Conservation (phyloP, 139 green algal species). For the Pseudopediastrum boryanum region DNA sequence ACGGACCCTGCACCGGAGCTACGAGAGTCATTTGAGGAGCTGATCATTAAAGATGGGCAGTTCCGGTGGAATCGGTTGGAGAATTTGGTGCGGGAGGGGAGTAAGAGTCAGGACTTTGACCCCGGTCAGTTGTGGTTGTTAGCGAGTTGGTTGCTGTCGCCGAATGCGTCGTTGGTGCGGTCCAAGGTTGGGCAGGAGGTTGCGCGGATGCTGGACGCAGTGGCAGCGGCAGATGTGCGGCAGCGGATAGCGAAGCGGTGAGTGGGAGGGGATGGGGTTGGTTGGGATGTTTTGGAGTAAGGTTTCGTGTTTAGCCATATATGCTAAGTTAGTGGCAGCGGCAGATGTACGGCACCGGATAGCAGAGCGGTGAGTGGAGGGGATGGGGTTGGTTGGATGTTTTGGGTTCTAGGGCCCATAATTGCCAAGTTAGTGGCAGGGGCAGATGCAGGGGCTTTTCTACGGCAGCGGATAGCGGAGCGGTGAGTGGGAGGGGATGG, state of each 20-base stretch:
- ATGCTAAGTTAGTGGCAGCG: too few species aligned
- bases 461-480: too few species aligned
- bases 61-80: constrained; percentile 86
- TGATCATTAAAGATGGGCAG: constrained; percentile 75
- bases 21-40: constrained; percentile 74
- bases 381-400: too few species aligned
- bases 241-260: constrained; percentile 35
- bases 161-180: constrained; percentile 16
- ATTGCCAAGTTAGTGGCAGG: too few species aligned
- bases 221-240: constrained; percentile 53
- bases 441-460: too few species aligned
- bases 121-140: constrained; percentile 86
- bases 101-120: constrained; percentile 82
- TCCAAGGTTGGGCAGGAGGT: constrained; percentile 69
- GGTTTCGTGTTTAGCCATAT: too few species aligned
- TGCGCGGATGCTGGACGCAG: constrained; percentile 72
- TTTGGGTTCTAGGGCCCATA: too few species aligned
- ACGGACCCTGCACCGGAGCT: constrained; percentile 91
- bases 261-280: too few species aligned
- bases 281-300: too few species aligned
- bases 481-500: too few species aligned
- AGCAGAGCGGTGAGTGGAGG: too few species aligned
- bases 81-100: constrained; percentile 84
- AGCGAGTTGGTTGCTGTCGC: constrained; percentile 74
- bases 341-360: too few species aligned